Evolutionary conservation across 2,329 filamentous ascomycete species (phyloP).

Genomic region (Pseudogymnoascus sp.): DNA sequence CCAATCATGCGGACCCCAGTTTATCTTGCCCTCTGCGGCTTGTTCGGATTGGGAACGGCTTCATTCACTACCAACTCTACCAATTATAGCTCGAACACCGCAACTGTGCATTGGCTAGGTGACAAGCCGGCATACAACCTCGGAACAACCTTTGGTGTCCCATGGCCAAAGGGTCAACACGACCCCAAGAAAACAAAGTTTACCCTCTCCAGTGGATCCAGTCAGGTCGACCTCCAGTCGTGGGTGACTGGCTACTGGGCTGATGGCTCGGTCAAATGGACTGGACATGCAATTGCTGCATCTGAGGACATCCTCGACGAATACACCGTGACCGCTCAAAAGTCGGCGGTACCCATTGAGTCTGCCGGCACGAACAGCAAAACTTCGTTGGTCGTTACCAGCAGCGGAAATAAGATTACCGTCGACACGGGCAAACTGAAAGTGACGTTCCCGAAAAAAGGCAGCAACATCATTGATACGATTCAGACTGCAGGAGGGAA

Average conservation of each 20-base stretch:
- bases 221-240: constrained; percentile 34
- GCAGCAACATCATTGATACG: constrained; percentile 13
- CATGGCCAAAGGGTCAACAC: constrained; percentile 16
- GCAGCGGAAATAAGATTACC: constrained; percentile 8
- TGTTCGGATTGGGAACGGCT: not conserved
- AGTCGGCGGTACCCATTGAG: constrained; percentile 5
- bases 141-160: constrained; percentile 19
- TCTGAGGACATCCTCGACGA: constrained; percentile 32
- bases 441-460: constrained; percentile 16
- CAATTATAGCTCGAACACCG: not conserved
- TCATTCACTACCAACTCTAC: not conserved
- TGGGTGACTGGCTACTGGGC: constrained; percentile 53
- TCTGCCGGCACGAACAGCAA: not conserved
- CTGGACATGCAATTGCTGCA: constrained; percentile 42
- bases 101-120: constrained; percentile 17
- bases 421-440: constrained; percentile 16
- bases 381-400: not conserved
- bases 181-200: constrained; percentile 15
- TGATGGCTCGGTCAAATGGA: constrained; percentile 55
- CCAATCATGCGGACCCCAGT: not conserved
- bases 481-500: constrained; percentile 16
- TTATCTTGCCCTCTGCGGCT: not conserved
- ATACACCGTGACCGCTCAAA: constrained; percentile 33
- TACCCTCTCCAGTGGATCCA: constrained; percentile 10
- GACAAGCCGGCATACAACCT: constrained; percentile 14